Base-by-base conservation (phyloP, 1,284 basidiomycete species). In the Agroathelia rolfsii region DNA sequence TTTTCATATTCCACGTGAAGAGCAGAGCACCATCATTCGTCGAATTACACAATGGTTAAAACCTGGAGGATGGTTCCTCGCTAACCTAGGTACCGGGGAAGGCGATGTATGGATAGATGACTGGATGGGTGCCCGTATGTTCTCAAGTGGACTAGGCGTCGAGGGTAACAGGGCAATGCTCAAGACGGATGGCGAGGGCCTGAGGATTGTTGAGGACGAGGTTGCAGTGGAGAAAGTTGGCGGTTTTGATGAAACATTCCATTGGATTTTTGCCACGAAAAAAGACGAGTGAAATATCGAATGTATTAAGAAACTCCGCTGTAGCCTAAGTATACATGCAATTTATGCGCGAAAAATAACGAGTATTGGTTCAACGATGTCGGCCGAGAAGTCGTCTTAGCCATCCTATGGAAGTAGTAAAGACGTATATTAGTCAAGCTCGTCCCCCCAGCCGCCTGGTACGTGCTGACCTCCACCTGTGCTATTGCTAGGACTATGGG, bases 221-320 rank as follows among this genome's bases (percentile, higher is more conserved):
- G 30, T 51, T 13, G 42, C 19, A 11, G 32, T 39, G 5, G 48
- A 51, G 40, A 40, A 13, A 22, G 45, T 47, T 3, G 49, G 48
- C 8, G 10, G 15, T 14, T 22, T 41, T 3, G 45, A 48, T 17
- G 44, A 47, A 24, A 41, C 24, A 33, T 51, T 51, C 27, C 49
- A 50, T 33, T 51, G 49, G 49, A 33, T 51, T 15, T 43, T 47
- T 46, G 48, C 47, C 14, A 15, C 35, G 8, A 51, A 47, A 34
- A 38, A 28, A n/a, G n/a, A n/a, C n/a, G n/a, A n/a, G n/a, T n/a
- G n/a, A n/a, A n/a, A n/a, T n/a, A n/a, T n/a, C n/a, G n/a, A n/a
- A n/a, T n/a, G n/a, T n/a, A n/a, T n/a, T n/a, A n/a, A n/a, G n/a
- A n/a, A n/a, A n/a, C n/a, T n/a, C n/a, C n/a, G n/a, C n/a, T n/a